Base-by-base conservation (phyloP, 176 grass and related monocot genomes). In the Zea luxurians region DNA sequence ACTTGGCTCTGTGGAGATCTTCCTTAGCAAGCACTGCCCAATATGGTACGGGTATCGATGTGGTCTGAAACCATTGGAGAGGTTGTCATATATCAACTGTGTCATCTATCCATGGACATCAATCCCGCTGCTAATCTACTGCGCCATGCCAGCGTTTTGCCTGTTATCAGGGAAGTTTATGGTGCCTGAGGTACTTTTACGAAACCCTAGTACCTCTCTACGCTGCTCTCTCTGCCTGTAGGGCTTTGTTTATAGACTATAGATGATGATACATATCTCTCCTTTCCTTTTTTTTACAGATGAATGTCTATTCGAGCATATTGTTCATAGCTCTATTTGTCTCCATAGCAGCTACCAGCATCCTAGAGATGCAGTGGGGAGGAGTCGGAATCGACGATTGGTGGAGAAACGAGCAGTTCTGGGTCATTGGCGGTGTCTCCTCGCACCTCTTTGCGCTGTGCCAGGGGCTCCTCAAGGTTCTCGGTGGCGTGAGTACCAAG, bases 331-430 rank as follows among this genome's bases (percentile, higher is more conserved):
- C 77, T 68, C 77, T 79, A 17, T 79, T 79, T 57, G 64, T 79
- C 77, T 79, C 77, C 48, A 79, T 79, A 79, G 77, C 77, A 35
- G 77, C 64, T 79, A 79, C 77, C 48, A 79, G 77, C 77, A 68
- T 79, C 48, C 77, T 79, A 55, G 77, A 79, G 64, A 79, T 79
- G 77, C 77, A 43, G 13, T 79, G 77, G 77, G 77, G 77, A 57
- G 77, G 64, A 68, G 77, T 79, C 53, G 8, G 64, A 40, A 57
- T 79, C 18, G 49, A 79, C 45, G 77, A 79, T 27, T 79, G 77
- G 77, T 79, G 77, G 77, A 79, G 77, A 79, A 79, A 79, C 57
- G 77, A 79, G 4, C 77, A 79, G 37, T 79, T 79, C 68, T 79
- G 77, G 77, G 77, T 79, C 27, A 79, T 79, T 3, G 64, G 77